Conservation (phyloP, 164 flowering plant species). For the Chloranthus sessilifolius region DNA sequence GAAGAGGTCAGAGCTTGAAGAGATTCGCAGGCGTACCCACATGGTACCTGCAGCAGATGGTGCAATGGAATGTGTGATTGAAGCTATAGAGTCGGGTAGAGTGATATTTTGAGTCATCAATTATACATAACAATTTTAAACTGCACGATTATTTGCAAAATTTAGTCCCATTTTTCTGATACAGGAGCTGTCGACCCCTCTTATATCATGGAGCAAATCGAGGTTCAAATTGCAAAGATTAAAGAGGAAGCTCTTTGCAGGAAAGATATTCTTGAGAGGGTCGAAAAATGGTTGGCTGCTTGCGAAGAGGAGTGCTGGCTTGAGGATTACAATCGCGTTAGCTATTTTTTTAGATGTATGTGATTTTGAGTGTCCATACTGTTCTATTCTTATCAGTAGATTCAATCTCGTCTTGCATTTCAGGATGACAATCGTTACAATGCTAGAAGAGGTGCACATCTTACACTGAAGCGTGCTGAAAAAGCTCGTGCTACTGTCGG, state of each 20-base stretch:
- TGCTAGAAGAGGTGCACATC: slow-evolving; percentile 78
- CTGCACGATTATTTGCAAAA: neutral
- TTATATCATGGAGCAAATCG: slow-evolving; percentile 47
- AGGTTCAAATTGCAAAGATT: slow-evolving; percentile 44
- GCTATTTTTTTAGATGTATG: too few species aligned
- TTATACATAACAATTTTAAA: too few species aligned
- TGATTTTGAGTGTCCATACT: too few species aligned
- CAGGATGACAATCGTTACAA: slow-evolving; percentile 77
- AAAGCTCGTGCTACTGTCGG: slow-evolving; percentile 56
- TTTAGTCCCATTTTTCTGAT: slow-evolving; percentile 1
- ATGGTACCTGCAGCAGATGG: slow-evolving; percentile 51
- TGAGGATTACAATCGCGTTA: slow-evolving; percentile 73
- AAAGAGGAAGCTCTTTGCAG: slow-evolving; percentile 68
- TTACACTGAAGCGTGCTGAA: slow-evolving; percentile 72
- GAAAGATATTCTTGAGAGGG: slow-evolving; percentile 69
- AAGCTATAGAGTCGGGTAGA: slow-evolving; percentile 76
- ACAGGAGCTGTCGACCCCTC: slow-evolving; percentile 54
- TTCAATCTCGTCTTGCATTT: neutral
- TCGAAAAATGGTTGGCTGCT: slow-evolving; percentile 73
- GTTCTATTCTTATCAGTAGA: neutral
- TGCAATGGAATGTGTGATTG: slow-evolving; percentile 48
- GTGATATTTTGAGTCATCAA: neutral
- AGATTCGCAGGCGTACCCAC: slow-evolving; percentile 68
- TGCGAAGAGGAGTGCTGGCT: slow-evolving; percentile 85
- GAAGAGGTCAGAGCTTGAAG: slow-evolving; percentile 80